Evolutionary conservation across 345 rosid species (phyloP), one percentile per base, ranked within the genome.

Genomic region (Rhizophora mangle): DNA sequence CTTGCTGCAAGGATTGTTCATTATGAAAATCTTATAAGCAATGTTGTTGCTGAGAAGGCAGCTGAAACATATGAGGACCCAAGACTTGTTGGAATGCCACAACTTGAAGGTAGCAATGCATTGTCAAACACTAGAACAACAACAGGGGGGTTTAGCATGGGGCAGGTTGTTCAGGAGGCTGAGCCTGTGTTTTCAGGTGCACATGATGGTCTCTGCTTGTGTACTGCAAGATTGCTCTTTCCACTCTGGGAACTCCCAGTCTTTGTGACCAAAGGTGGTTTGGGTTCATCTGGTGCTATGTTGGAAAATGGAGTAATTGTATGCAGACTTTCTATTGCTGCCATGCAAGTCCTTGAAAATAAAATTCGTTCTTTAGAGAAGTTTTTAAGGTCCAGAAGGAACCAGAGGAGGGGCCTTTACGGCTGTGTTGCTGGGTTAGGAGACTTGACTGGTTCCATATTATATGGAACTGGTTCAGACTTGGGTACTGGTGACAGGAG

Each of bases 21-120:
- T 77, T 88, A 84, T 84, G 99, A 92, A 76, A 83, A 80, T 77
- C 85, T 85, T 71, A 73, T 89, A 72, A 90, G 86, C 82, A 88
- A 84, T 82, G 79, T 63, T 73, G 83, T 86, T 74, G 86, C 96
- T 26, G 99, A 92, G 70, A 95, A 79, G 83, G 99, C 99, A 39
- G 98, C 98, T 52, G 99, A 95, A 79, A 87, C 91, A 75, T 95
- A 84, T 78, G 99, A 92, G 81, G 99, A 95, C 77, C 97, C 99
- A 51, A 88, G 97, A 80, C 68, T 90, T 77, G 98, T 95, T 78
- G 98, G 99, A 71, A 76, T 88, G 87, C 99, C 99, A 43, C 96
- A 89, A 78, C 88, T 95, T 84, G 96, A 87, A 82, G 97, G 96
- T 69, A 84, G 79, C 69, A 85, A 81, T 78, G 91, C 89, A 65